Percentiles rank a stretch among this genome's conserved stretches.
Evolutionary conservation across 2,329 filamentous ascomycete species (phyloP).

Genomic region (Torrubiella hemipterigena): DNA sequence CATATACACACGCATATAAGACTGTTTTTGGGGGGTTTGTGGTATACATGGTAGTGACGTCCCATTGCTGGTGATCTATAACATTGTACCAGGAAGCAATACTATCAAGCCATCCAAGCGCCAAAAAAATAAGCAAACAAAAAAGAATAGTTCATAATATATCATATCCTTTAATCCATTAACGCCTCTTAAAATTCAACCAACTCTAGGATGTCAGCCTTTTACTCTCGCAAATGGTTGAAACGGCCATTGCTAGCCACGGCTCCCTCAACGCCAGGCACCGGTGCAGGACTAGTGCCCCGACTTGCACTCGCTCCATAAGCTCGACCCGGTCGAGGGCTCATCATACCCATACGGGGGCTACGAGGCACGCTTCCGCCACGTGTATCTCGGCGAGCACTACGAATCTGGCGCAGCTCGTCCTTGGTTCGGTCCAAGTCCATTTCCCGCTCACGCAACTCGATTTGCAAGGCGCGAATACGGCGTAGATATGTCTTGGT

Average conservation of each 20-base stretch:
- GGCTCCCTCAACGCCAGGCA: conserved; percentile 9
- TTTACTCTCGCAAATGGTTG: conserved; percentile 29
- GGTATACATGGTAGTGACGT: no score
- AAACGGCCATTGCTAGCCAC: conserved; percentile 28
- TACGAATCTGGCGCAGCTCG: conserved; percentile 35
- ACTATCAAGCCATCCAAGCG: no score
- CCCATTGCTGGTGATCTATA: no score
- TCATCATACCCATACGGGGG: conserved; percentile 41
- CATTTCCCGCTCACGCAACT: conserved; percentile 36
- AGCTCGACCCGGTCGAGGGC: conserved; percentile 26
- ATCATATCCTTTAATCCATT: no score
- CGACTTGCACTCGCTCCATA: conserved; percentile 30
- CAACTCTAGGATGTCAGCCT: no score
- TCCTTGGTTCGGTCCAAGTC: conserved; percentile 36
- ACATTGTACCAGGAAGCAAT: no score
- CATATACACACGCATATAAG: no score
- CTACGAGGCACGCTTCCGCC: conserved; percentile 45
- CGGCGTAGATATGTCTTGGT: conserved; percentile 21
- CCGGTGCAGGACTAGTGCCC: conserved; percentile 35
- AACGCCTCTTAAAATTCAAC: no score
- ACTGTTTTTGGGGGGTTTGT: no score
- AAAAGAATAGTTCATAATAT: no score
- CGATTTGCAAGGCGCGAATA: conserved; percentile 26
- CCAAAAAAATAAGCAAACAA: no score
- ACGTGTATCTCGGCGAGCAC: conserved; percentile 41